Conservation (phyloP, 1,284 basidiomycete genomes). For the Golubevia sp. region DNA sequence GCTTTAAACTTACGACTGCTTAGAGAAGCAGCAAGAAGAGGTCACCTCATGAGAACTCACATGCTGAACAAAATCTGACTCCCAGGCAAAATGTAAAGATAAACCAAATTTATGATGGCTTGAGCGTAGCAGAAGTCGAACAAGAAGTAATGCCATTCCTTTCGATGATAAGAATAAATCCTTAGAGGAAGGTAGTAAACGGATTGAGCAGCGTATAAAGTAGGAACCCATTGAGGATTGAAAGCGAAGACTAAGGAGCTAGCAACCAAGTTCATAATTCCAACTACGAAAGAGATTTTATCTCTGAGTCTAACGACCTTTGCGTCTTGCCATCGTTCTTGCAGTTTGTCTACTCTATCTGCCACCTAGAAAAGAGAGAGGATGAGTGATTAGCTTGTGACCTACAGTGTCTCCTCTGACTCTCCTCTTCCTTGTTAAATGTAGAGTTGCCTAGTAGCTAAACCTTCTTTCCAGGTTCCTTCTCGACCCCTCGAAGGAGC, state of each 20-base stretch:
- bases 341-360: conserved; percentile 31
- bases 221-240: conserved; percentile 27
- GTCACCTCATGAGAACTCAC: conserved; percentile 77
- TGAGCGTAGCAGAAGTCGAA: conserved; percentile 88
- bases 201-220: conserved; percentile 28
- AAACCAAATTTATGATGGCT: conserved; percentile 84
- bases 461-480: too few species aligned
- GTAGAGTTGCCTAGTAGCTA: too few species aligned
- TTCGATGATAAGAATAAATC: conserved; percentile 21
- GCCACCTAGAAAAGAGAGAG: conserved; percentile 13
- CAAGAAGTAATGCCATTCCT: conserved; percentile 88
- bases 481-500: too few species aligned
- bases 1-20: too few species aligned
- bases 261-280: conserved; percentile 25
- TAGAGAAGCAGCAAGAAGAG: background rate
- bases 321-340: conserved; percentile 38
- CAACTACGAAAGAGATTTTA: conserved; percentile 44
- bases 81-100: conserved; percentile 79
- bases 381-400: background rate
- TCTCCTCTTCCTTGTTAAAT: too few species aligned
- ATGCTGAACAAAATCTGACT: conserved; percentile 78
- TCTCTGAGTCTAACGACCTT: conserved; percentile 44
- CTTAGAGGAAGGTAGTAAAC: conserved; percentile 43
- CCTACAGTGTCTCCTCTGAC: too few species aligned
- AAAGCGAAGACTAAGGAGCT: conserved; percentile 38